These are phyloP conservation scores for Flammula alnicola DNA, from an alignment of 1,284 basidiomycete species.

Conservation along the genomic window DNA sequence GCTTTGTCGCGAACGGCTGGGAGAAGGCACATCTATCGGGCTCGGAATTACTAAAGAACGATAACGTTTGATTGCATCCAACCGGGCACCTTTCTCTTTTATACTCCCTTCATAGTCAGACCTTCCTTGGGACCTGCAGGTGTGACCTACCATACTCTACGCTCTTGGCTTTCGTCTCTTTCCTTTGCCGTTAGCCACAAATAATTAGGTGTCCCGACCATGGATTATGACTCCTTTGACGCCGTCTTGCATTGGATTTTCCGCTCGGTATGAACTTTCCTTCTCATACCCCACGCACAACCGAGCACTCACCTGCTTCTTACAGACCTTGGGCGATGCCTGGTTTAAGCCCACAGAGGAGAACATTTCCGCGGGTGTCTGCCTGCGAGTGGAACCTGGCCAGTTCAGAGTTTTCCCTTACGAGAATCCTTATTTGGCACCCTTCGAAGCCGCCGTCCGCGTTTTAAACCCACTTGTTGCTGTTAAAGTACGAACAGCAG, in stretches of 20 bases:
- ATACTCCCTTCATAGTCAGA: conserved; percentile 34
- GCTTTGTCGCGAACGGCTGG: too few species aligned
- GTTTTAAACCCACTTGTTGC: conserved; percentile 80
- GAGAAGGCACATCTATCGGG: conserved; percentile 26
- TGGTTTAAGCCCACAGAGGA: conserved; percentile 81
- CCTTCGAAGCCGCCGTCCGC: conserved; percentile 74
- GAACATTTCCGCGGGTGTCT: conserved; percentile 71
- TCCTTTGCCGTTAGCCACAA: conserved; percentile 28
- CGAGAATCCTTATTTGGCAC: conserved; percentile 62
- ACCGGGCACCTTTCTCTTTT: conserved; percentile 36
- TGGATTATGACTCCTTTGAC: conserved; percentile 79
- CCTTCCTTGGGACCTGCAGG: conserved; percentile 30
- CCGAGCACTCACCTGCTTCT: not conserved
- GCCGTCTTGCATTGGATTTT: conserved; percentile 72
- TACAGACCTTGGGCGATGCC: conserved; percentile 68
- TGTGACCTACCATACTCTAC: conserved; percentile 35
- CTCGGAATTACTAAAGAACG: conserved; percentile 33
- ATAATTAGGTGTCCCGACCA: conserved; percentile 37
- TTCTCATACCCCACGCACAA: not conserved
- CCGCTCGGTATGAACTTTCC: conserved; percentile 39
- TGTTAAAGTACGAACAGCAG: conserved; percentile 78
- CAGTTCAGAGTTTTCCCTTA: conserved; percentile 74
- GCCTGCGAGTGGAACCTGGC: conserved; percentile 63
- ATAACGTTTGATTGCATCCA: conserved; percentile 33
- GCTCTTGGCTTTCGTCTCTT: conserved; percentile 20